A percentile compares a stretch with the other conserved stretches of the same genome.
phyloP scores from a whole-genome alignment of 257 asterid species.

The Solanum phureja region DNA sequence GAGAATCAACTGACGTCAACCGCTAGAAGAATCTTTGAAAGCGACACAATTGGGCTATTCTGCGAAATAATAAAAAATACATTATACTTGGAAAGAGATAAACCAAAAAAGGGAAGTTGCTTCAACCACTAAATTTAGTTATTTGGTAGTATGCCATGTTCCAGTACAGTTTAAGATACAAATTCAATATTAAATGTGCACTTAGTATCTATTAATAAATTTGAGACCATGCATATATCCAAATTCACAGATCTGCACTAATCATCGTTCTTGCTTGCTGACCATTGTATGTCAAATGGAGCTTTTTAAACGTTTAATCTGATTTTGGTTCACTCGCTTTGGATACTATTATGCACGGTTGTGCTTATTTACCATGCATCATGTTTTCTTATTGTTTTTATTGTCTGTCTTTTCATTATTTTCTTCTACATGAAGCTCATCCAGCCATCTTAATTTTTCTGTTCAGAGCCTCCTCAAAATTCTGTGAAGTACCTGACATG shows the following conservation, averaged over 20 bases:
- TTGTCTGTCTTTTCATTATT: not conserved
- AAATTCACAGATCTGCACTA: not conserved
- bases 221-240: not conserved
- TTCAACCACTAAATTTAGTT: not conserved
- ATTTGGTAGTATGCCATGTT: not conserved
- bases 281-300: not conserved
- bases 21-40: not conserved
- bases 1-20: not conserved
- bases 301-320: not conserved
- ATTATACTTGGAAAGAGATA: not conserved
- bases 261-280: not conserved
- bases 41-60: not conserved
- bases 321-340: not conserved
- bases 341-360: not conserved
- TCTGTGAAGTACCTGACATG: constrained; percentile 82
- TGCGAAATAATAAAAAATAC: not conserved
- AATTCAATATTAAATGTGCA: not conserved
- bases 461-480: constrained; percentile 64
- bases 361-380: not conserved
- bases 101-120: not conserved
- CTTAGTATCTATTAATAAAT: not conserved
- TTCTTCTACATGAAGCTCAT: not conserved
- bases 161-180: not conserved
- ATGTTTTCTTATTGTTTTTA: not conserved
- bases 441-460: not conserved